Conservation (phyloP, 1,284 basidiomycete genomes). For the Phylloporus gajari region DNA sequence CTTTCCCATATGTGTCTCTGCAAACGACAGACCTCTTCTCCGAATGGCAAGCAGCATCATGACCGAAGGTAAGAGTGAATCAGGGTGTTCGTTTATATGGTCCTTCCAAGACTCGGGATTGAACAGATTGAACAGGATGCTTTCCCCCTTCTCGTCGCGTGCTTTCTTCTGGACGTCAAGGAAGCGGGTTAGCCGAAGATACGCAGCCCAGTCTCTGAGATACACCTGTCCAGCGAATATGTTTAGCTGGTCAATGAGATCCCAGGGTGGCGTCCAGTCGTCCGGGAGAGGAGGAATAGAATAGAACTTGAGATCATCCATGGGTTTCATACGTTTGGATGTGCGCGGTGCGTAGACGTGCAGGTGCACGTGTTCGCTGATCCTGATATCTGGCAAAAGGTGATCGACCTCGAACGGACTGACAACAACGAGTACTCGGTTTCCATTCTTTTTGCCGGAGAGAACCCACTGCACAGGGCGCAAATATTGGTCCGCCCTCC, state of each 20-base stretch:
- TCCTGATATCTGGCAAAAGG: conserved; percentile 50
- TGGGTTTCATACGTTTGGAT: conserved; percentile 45
- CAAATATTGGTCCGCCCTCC: conserved; percentile 40
- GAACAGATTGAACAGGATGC: not conserved
- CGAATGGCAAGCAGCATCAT: not conserved
- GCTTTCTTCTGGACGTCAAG: conserved; percentile 19
- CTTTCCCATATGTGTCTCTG: conserved; percentile 3
- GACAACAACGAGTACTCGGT: conserved; percentile 44
- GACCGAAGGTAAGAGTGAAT: not conserved
- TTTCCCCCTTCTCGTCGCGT: conserved; percentile 21
- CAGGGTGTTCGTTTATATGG: conserved; percentile 27
- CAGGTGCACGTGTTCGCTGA: conserved; percentile 46
- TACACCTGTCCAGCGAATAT: conserved; percentile 38
- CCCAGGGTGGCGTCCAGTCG: conserved; percentile 2
- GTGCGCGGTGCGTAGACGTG: conserved; percentile 55
- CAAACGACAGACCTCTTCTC: not conserved
- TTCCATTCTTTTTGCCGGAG: conserved; percentile 21
- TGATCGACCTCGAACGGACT: conserved; percentile 57
- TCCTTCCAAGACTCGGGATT: too few species aligned
- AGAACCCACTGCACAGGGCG: conserved; percentile 57
- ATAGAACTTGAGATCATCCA: conserved; percentile 50
- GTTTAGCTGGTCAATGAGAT: conserved; percentile 26
- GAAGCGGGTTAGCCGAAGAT: not conserved
- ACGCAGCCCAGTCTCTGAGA: not conserved
- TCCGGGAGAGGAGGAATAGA: conserved; percentile 37